Conservation (phyloP, 2,329 filamentous ascomycete species). For the Cercospora sesami region DNA sequence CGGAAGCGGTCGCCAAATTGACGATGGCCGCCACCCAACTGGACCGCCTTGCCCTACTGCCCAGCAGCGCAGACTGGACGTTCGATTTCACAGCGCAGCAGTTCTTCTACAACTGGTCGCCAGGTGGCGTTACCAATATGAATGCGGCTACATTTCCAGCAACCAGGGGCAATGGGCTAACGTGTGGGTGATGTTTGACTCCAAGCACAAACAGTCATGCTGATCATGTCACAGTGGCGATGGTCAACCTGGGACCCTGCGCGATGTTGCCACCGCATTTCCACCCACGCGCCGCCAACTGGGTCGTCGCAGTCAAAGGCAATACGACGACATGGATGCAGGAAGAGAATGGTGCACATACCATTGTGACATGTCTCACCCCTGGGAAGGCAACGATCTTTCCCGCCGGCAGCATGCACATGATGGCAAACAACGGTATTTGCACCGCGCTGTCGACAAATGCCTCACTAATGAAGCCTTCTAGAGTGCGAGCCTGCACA, state of each 20-base stretch:
- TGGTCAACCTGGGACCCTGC: slow-evolving; percentile 52
- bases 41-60: slow-evolving; percentile 47
- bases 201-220: background rate
- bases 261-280: slow-evolving; percentile 54
- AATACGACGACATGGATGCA: slow-evolving; percentile 55
- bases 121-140: slow-evolving; percentile 54
- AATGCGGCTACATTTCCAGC: slow-evolving; percentile 55
- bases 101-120: slow-evolving; percentile 45
- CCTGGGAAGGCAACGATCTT: slow-evolving; percentile 54
- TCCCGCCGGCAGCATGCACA: slow-evolving; percentile 50
- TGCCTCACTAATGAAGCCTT: background rate
- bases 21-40: slow-evolving; percentile 48
- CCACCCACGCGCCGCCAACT: slow-evolving; percentile 54
- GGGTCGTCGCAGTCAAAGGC: slow-evolving; percentile 51
- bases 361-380: slow-evolving; percentile 45
- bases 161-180: slow-evolving; percentile 50
- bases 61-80: slow-evolving; percentile 47
- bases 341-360: slow-evolving; percentile 52
- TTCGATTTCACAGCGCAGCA: slow-evolving; percentile 52
- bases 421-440: slow-evolving; percentile 54
- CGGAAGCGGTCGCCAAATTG: slow-evolving; percentile 44
- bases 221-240: slow-evolving; percentile 33
- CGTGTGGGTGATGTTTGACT: slow-evolving; percentile 38
- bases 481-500: slow-evolving; percentile 52
- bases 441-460: slow-evolving; percentile 1